Conservation (phyloP, 345 rosid genomes). For the Acer saccharum region DNA sequence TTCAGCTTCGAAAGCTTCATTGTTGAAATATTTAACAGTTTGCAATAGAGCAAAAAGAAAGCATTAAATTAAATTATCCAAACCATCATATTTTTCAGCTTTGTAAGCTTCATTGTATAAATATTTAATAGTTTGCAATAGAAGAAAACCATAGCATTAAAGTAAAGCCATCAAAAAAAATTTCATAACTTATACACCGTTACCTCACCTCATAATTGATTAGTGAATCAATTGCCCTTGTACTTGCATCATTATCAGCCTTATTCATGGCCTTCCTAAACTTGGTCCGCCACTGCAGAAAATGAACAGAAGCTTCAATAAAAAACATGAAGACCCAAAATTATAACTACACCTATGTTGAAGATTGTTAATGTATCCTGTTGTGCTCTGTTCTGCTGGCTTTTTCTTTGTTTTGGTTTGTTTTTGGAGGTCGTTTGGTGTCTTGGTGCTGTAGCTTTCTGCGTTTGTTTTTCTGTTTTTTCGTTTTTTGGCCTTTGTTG, state of each 20-base stretch:
- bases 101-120: slow-evolving; percentile 90
- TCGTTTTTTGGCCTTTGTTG: too few species aligned
- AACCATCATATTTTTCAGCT: slow-evolving; percentile 81
- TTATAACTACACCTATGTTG: not conserved
- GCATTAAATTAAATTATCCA: slow-evolving; percentile 1
- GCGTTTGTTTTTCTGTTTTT: too few species aligned
- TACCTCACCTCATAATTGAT: slow-evolving; percentile 93
- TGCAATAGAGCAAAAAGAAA: slow-evolving; percentile 31
- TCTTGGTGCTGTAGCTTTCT: too few species aligned
- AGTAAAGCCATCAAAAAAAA: slow-evolving; percentile 1
- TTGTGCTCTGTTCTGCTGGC: too few species aligned
- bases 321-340: slow-evolving; percentile 16
- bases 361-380: too few species aligned
- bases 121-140: slow-evolving; percentile 86
- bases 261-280: slow-evolving; percentile 97
- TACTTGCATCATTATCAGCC: slow-evolving; percentile 97
- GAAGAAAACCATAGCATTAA: slow-evolving; percentile 13
- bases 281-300: slow-evolving; percentile 91
- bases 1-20: too few species aligned
- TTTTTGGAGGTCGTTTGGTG: too few species aligned
- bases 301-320: slow-evolving; percentile 23
- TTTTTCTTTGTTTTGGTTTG: too few species aligned
- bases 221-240: slow-evolving; percentile 94
- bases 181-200: not conserved
- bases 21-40: slow-evolving; percentile 98